These are phyloP conservation scores for Calocybe cyanea DNA, from an alignment of 768 basidiomycete species.

Conservation along the genomic window DNA sequence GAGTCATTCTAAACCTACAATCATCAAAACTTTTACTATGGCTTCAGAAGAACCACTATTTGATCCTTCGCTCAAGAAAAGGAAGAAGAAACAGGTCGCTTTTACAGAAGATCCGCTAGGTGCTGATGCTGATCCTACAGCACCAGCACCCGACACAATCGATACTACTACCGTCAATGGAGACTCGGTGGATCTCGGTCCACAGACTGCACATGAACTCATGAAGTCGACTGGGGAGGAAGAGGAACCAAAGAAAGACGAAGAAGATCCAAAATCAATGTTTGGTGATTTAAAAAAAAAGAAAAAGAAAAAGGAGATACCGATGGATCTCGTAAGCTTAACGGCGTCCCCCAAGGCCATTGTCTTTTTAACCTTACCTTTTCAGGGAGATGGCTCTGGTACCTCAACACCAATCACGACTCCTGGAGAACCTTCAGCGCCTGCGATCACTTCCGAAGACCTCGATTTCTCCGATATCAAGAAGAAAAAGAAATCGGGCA, in stretches of 20 bases:
- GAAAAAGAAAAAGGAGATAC: constrained; percentile 91
- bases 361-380: not conserved
- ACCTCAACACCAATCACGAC: constrained; percentile 54
- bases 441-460: constrained; percentile 63
- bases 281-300: constrained; percentile 90
- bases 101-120: constrained; percentile 84
- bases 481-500: constrained; percentile 87
- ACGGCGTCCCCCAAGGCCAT: not conserved
- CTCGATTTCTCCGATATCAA: constrained; percentile 95
- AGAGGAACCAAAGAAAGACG: constrained; percentile 49
- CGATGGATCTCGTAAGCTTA: constrained; percentile 67
- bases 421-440: constrained; percentile 37
- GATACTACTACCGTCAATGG: constrained; percentile 68
- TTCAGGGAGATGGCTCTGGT: constrained; percentile 65
- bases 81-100: constrained; percentile 84
- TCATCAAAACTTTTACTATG: constrained; percentile 27
- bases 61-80: constrained; percentile 81
- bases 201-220: constrained; percentile 70
- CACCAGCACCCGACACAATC: constrained; percentile 70
- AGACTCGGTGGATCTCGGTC: constrained; percentile 73
- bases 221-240: constrained; percentile 52
- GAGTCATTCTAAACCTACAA: not conserved
- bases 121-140: constrained; percentile 78
- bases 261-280: constrained; percentile 78
- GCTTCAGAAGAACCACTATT: constrained; percentile 74